phyloP scores from a whole-genome alignment of 495 filamentous ascomycete species.

The Annulohypoxylon moriforme region DNA sequence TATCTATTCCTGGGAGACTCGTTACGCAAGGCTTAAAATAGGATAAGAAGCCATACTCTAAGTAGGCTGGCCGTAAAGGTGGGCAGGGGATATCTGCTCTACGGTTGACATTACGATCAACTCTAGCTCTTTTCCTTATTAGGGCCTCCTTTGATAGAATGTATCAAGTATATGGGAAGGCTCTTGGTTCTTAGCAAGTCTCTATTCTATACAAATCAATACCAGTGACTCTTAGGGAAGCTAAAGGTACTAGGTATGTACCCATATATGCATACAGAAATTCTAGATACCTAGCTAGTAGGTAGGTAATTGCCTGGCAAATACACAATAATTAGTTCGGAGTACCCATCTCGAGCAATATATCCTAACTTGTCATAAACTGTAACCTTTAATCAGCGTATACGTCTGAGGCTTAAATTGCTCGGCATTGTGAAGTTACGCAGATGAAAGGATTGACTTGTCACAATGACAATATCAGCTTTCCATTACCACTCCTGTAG shows the following conservation, averaged over 20 bases:
- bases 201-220: neutral
- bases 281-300: neutral
- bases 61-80: neutral
- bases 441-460: neutral
- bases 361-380: neutral
- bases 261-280: no score
- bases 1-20: neutral
- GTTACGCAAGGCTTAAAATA: neutral
- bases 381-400: conserved; percentile 1
- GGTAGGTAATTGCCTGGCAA: no score
- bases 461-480: conserved; percentile 5
- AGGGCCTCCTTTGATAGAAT: no score
- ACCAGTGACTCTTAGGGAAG: no score
- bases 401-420: neutral
- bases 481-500: neutral
- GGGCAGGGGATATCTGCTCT: neutral
- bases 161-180: no score
- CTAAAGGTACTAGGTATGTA: no score
- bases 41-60: neutral
- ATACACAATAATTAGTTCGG: neutral
- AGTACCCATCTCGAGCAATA: conserved; percentile 2
- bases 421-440: neutral
- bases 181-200: neutral
- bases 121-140: no score
- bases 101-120: neutral